phyloP scores from a whole-genome alignment of 306 rosid species.

The Crotalaria pallida region DNA sequence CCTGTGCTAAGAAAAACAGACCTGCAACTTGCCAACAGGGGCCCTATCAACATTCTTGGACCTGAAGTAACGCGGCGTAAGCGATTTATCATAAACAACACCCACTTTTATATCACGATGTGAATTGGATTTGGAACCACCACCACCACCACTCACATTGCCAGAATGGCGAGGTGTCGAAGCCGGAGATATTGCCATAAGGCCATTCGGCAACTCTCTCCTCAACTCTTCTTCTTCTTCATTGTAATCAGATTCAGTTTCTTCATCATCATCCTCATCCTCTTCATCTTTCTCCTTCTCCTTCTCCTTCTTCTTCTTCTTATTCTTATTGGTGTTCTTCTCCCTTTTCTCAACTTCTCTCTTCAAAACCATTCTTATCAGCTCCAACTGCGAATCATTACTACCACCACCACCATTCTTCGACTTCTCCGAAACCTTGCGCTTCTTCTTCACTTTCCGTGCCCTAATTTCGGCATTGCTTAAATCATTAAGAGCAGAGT shows the following conservation, averaged over 20 bases:
- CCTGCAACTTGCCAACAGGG: conserved; percentile 73
- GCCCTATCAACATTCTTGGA: conserved; percentile 84
- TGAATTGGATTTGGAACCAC: conserved; percentile 21
- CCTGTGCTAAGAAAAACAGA: background rate
- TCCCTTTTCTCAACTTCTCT: conserved; percentile 81
- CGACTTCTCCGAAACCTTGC: conserved; percentile 41
- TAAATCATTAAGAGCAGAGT: background rate
- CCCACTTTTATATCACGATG: conserved; percentile 53
- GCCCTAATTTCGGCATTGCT: conserved; percentile 62
- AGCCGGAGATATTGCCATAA: conserved; percentile 84
- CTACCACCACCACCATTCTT: conserved; percentile 57
- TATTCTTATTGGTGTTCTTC: conserved; percentile 14
- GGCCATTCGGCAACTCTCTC: conserved; percentile 85
- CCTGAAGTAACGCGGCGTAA: conserved; percentile 56
- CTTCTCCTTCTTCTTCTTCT: background rate
- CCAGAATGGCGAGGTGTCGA: conserved; percentile 34
- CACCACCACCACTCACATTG: no score
- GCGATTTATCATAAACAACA: conserved; percentile 28
- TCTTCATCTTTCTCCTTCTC: background rate
- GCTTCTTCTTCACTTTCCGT: conserved; percentile 49
- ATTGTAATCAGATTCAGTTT: conserved; percentile 30
- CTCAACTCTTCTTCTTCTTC: conserved; percentile 54
- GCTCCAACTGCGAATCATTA: conserved; percentile 83
- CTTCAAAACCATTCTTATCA: conserved; percentile 77
- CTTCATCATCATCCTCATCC: conserved; percentile 17